Evolutionary conservation across 2,329 filamentous ascomycete species (phyloP).

Genomic region (Penicillium sp.): DNA sequence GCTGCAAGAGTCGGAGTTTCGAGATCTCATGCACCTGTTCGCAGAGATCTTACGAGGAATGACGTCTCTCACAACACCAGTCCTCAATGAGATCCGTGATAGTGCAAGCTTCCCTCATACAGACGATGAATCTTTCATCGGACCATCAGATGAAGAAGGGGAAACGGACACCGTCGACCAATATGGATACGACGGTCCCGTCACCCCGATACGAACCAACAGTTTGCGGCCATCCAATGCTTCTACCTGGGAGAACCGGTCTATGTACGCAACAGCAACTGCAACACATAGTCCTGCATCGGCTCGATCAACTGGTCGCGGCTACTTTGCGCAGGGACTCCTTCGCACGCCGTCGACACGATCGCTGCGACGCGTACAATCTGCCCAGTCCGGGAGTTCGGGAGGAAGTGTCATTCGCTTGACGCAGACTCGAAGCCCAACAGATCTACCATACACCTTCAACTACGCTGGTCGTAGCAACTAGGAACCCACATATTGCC

Average conservation of each 20-base stretch:
- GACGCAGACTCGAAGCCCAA: constrained; percentile 27
- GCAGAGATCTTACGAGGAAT: constrained; percentile 76
- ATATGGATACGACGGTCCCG: constrained; percentile 20
- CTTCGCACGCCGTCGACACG: constrained; percentile 35
- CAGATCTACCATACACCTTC: constrained; percentile 37
- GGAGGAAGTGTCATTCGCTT: constrained; percentile 42
- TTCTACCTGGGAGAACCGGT: constrained; percentile 31
- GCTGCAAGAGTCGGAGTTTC: constrained; percentile 69
- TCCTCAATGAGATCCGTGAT: constrained; percentile 45
- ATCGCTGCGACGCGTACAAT: constrained; percentile 34
- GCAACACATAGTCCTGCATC: constrained; percentile 21
- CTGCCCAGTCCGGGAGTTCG: constrained; percentile 34
- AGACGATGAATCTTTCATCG: constrained; percentile 36
- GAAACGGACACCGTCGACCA: constrained; percentile 37
- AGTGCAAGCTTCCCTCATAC: constrained; percentile 21
- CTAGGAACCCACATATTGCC: not conserved
- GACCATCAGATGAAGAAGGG: constrained; percentile 40
- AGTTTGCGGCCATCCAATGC: constrained; percentile 27
- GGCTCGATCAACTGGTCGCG: constrained; percentile 13
- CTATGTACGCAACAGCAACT: constrained; percentile 28
- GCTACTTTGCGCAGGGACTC: constrained; percentile 11
- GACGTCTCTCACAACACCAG: constrained; percentile 58
- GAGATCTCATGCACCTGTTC: constrained; percentile 78
- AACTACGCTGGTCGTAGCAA: constrained; percentile 20
- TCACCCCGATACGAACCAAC: constrained; percentile 24